Base-by-base conservation (phyloP, 441 rosid genomes). In the Populus hybrid region DNA sequence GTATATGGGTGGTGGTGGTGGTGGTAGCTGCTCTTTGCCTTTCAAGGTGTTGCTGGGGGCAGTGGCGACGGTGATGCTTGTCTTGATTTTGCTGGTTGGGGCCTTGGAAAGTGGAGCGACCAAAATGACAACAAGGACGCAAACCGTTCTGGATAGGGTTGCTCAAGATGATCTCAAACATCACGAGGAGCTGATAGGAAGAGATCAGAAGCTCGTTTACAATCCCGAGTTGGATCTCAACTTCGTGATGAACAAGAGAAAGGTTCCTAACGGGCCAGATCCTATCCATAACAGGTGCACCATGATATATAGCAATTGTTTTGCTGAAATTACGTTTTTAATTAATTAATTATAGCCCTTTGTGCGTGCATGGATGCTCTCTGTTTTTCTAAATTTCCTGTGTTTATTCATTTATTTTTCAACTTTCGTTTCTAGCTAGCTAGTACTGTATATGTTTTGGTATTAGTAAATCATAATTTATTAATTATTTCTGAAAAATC, bases 251-350 rank as follows among this genome's bases (percentile, higher is more conserved):
- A 87, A 91, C 92, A 92, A 89, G 76, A 84, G 99, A 85, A 86
- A 85, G 86, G 95, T 95, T 40, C 98, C 99, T 32, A 90, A 90
- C 70, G 99, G 98, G 70, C 92, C 97, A 14, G 99, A 95, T 87
- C 98, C 99, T 82, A 93, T 92, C 79, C 99, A 93, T 71, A 95
- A 93, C 91, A 92, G 98, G 98, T 93, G 77, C 77, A 18, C 50
- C 57, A 50, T 16, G 5, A 50, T 50, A 38, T 10, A 38, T 38
- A 5, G 18, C 57, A 5, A 1, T 1, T 46, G 57, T 5, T 46
- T 46, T 14, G 57, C 7, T 50, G 20, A 14, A 50, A 38, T 38
- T 38, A 46, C 20, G 57, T 46, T 46, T 46, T 46, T 12, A 12
- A 46, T 46, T 14, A 46, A 12, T 46, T 12, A 46, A 46, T 46